Evolutionary conservation across 495 filamentous ascomycete genomes (phyloP).

Genomic region (Talaromyces nanjingensis): DNA sequence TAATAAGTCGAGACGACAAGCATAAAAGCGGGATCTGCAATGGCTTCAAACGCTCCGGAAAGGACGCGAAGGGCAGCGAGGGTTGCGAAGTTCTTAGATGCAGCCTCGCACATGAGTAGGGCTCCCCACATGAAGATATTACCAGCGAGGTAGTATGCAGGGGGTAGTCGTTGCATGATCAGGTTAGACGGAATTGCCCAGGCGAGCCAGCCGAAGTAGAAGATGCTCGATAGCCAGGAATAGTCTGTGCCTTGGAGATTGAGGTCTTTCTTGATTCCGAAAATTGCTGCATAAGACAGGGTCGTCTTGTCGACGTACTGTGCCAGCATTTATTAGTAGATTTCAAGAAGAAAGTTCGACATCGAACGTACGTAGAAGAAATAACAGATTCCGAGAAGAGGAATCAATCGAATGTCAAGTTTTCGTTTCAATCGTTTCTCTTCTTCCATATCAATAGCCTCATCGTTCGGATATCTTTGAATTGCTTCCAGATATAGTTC

Average conservation of each 20-base stretch:
- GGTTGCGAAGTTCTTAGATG: conserved; percentile 22
- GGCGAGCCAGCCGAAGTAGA: conserved; percentile 48
- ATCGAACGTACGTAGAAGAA: conserved; percentile 5
- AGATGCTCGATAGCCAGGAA: conserved; percentile 40
- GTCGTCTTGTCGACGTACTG: conserved; percentile 8
- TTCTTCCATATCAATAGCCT: conserved; percentile 2
- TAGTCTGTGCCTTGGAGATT: conserved; percentile 40
- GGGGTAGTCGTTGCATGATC: conserved; percentile 16
- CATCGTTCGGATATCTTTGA: conserved; percentile 1
- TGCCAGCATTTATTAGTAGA: not conserved
- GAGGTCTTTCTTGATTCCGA: conserved; percentile 39
- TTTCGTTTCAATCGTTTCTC: conserved; percentile 4
- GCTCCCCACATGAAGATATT: conserved; percentile 28
- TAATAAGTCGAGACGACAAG: conserved; percentile 16
- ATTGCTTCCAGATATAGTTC: conserved; percentile 5
- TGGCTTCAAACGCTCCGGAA: conserved; percentile 25
- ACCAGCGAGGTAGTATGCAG: conserved; percentile 20
- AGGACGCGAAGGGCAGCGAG: conserved; percentile 26
- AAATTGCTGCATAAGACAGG: conserved; percentile 46
- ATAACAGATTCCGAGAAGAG: conserved; percentile 7
- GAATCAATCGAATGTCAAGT: conserved; percentile 1
- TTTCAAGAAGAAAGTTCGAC: not conserved
- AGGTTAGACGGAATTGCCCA: conserved; percentile 24
- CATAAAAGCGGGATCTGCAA: conserved; percentile 23
- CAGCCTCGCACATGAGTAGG: conserved; percentile 22